Percentiles rank a stretch among this genome's conserved stretches.
phyloP scores from a whole-genome alignment of 2,329 filamentous ascomycete species.

The Fusarium verticillioides region DNA sequence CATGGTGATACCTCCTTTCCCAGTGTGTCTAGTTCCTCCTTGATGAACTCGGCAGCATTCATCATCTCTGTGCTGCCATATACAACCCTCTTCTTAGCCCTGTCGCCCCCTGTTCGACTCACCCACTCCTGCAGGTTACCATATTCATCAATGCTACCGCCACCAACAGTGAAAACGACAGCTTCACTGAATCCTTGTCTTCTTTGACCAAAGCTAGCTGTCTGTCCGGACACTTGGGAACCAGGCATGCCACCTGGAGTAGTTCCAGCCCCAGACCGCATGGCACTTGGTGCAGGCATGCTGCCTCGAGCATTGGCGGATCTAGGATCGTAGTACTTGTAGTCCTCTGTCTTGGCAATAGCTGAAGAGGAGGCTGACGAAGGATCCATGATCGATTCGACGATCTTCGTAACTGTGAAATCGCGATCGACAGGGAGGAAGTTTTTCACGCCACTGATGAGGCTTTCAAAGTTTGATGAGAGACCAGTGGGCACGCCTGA shows the following conservation, averaged over 20 bases:
- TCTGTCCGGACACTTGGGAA: constrained; percentile 68
- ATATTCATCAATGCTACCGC: constrained; percentile 98
- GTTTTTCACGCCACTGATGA: constrained; percentile 97
- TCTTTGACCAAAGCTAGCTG: constrained; percentile 89
- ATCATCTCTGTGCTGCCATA: constrained; percentile 92
- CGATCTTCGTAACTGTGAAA: constrained; percentile 96
- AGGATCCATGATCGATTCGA: constrained; percentile 98
- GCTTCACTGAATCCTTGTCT: constrained; percentile 90
- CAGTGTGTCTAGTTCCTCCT: constrained; percentile 70
- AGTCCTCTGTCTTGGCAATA: constrained; percentile 95
- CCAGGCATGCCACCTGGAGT: constrained; percentile 64
- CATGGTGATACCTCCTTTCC: constrained; percentile 64
- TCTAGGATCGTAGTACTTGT: constrained; percentile 96
- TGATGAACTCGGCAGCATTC: constrained; percentile 74
- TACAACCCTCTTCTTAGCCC: constrained; percentile 81
- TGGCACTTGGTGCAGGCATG: constrained; percentile 81
- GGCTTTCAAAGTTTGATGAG: constrained; percentile 86
- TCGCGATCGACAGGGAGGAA: constrained; percentile 97
- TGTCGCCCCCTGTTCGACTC: constrained; percentile 74
- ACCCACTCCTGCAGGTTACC: constrained; percentile 98
- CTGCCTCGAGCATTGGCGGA: constrained; percentile 93
- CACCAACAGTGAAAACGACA: constrained; percentile 93
- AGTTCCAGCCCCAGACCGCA: constrained; percentile 56
- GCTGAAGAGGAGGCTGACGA: constrained; percentile 88
- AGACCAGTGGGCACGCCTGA: constrained; percentile 77